These are phyloP conservation scores for Monosporascus sp. DNA, from an alignment of 2,329 filamentous ascomycete species.

Conservation along the genomic window DNA sequence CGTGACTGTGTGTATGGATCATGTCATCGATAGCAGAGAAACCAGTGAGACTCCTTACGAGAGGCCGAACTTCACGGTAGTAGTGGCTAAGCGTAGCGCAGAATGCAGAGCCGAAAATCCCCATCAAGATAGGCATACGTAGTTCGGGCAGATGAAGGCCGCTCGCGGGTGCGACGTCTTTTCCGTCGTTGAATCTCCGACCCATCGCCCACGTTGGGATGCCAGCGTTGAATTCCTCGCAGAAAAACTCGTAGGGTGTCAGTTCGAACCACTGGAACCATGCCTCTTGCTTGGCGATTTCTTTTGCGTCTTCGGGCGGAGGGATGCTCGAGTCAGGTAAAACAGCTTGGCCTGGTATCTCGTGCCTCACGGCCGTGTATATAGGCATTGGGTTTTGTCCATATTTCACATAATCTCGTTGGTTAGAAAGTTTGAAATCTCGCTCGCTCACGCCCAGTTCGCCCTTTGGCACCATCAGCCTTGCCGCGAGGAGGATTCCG, in stretches of 20 bases:
- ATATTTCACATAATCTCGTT: slow-evolving; percentile 67
- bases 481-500: slow-evolving; percentile 75
- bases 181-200: slow-evolving; percentile 70
- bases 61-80: slow-evolving; percentile 85
- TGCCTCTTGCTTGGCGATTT: slow-evolving; percentile 56
- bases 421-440: slow-evolving; percentile 89
- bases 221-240: slow-evolving; percentile 83
- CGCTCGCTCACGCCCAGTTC: slow-evolving; percentile 69
- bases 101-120: slow-evolving; percentile 95
- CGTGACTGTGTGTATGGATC: slow-evolving; percentile 75
- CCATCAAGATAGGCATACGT: slow-evolving; percentile 76
- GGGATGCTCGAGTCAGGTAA: slow-evolving; percentile 25
- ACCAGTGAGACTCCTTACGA: slow-evolving; percentile 69
- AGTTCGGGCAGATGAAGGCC: slow-evolving; percentile 75
- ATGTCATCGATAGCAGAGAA: slow-evolving; percentile 74
- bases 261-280: slow-evolving; percentile 99
- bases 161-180: slow-evolving; percentile 57
- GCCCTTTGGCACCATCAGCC: slow-evolving; percentile 79
- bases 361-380: slow-evolving; percentile 91
- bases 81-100: slow-evolving; percentile 95
- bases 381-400: slow-evolving; percentile 86
- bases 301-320: slow-evolving; percentile 44
- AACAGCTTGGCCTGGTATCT: slow-evolving; percentile 67
- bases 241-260: slow-evolving; percentile 92
- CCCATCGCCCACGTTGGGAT: slow-evolving; percentile 95